Percentiles rank a stretch among this genome's conserved stretches.
Evolutionary conservation across 169 alveolate species (phyloP).

Genomic region (Cryptosporidium felis): DNA sequence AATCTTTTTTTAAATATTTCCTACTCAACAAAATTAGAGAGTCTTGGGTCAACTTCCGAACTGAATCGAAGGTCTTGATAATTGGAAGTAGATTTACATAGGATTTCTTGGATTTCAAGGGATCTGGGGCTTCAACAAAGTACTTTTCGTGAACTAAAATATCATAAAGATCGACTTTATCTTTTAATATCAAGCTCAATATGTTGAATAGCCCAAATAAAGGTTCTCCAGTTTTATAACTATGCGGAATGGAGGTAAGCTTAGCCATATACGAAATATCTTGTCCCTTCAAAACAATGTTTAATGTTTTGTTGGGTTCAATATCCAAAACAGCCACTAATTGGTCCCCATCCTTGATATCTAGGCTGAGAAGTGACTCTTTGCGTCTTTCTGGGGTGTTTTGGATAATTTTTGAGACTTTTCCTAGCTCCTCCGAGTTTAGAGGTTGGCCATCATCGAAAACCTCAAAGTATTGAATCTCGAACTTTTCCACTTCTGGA

Average conservation of each 20-base stretch:
- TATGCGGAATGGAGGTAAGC: conserved; percentile 18
- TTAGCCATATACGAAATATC: neutral
- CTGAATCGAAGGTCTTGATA: conserved; percentile 15
- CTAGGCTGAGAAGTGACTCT: neutral
- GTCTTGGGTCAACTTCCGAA: neutral
- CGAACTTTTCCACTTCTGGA: conserved; percentile 13
- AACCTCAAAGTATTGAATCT: neutral
- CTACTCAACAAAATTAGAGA: neutral
- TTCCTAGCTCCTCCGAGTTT: neutral
- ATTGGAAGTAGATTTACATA: neutral
- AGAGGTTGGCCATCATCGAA: neutral
- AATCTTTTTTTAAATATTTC: neutral
- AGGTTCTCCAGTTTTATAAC: neutral
- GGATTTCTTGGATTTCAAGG: neutral
- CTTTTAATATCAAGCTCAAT: neutral
- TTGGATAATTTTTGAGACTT: neutral
- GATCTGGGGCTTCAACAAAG: neutral
- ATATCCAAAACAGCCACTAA: neutral
- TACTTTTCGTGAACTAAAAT: conserved; percentile 17
- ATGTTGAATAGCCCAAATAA: neutral
- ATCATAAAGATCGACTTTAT: conserved; percentile 23
- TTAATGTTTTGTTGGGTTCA: conserved; percentile 1
- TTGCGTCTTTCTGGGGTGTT: neutral
- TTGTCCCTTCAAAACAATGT: conserved; percentile 3
- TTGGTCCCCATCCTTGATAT: neutral